A percentile compares a stretch with the other conserved stretches of the same genome.
These are phyloP conservation scores for Gomphus sp. DNA, from an alignment of 1,284 basidiomycete species.

Conservation along the genomic window DNA sequence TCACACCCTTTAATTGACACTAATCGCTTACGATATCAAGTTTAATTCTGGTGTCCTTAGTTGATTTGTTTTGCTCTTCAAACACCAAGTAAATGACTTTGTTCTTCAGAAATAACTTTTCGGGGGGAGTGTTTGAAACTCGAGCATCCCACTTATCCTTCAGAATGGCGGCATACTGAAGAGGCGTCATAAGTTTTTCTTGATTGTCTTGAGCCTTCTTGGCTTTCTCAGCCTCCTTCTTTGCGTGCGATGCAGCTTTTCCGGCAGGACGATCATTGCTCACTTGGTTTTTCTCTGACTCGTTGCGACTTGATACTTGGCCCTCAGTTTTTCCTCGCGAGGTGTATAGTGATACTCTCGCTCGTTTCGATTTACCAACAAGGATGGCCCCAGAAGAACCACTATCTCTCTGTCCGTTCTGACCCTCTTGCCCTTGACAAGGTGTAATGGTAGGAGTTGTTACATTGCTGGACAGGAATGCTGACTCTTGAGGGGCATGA, in stretches of 20 bases:
- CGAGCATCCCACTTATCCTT: slow-evolving; percentile 17
- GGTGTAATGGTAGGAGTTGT: neutral
- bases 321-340: neutral
- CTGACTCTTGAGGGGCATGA: neutral
- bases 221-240: slow-evolving; percentile 12
- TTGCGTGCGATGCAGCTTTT: neutral
- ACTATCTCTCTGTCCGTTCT: neutral
- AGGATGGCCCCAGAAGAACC: neutral
- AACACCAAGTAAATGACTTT: slow-evolving; percentile 44
- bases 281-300: neutral
- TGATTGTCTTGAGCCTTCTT: slow-evolving; percentile 17
- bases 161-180: slow-evolving; percentile 31
- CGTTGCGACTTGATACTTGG: neutral
- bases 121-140: slow-evolving; percentile 11
- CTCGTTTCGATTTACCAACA: neutral
- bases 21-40: slow-evolving; percentile 8
- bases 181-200: slow-evolving; percentile 23
- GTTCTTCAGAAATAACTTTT: slow-evolving; percentile 34
- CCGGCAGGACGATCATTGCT: neutral
- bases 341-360: neutral
- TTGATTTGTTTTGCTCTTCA: slow-evolving; percentile 5
- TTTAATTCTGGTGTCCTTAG: slow-evolving; percentile 7
- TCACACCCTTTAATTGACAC: neutral
- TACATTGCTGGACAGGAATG: neutral
- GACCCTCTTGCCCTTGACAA: neutral